Evolutionary conservation across 2,329 filamentous ascomycete genomes (phyloP).

Genomic region (Emericellopsis cladophorae): DNA sequence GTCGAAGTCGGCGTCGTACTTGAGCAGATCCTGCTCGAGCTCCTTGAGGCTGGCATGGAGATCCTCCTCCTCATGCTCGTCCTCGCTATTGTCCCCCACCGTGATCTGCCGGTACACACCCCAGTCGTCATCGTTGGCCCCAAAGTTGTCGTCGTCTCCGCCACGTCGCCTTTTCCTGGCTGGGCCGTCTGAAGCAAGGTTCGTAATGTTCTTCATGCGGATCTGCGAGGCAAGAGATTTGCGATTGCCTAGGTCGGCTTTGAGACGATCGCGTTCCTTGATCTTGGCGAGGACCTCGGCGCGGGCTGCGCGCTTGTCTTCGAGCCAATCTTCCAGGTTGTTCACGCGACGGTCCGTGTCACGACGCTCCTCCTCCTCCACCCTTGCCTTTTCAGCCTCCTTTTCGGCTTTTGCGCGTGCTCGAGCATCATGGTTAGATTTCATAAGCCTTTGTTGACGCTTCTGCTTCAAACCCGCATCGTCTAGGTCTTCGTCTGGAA

Average conservation of each 20-base stretch:
- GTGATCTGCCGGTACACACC: constrained; percentile 90
- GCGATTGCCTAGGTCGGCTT: constrained; percentile 88
- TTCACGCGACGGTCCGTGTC: constrained; percentile 77
- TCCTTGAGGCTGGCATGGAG: constrained; percentile 58
- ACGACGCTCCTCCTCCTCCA: constrained; percentile 69
- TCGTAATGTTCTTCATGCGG: constrained; percentile 96
- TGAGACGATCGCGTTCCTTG: constrained; percentile 85
- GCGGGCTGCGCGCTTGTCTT: constrained; percentile 67
- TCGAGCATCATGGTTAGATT: constrained; percentile 87
- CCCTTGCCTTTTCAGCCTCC: constrained; percentile 75
- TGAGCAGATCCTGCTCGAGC: constrained; percentile 74
- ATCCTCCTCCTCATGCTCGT: constrained; percentile 89
- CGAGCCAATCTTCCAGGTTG: constrained; percentile 77
- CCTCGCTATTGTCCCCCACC: constrained; percentile 68
- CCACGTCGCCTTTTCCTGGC: constrained; percentile 74
- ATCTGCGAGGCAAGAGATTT: constrained; percentile 94
- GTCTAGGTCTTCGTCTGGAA: constrained; percentile 85
- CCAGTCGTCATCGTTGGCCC: constrained; percentile 96
- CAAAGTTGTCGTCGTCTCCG: constrained; percentile 91
- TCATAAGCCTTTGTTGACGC: constrained; percentile 81
- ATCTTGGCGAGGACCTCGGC: constrained; percentile 63
- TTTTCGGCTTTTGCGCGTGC: constrained; percentile 94
- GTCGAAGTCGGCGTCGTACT: constrained; percentile 78
- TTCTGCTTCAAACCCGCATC: constrained; percentile 88
- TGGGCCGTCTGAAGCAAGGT: constrained; percentile 82